These are phyloP conservation scores for Cyclotella choctawhatcheeana DNA, from an alignment of 108 stramenopile species.

Conservation along the genomic window DNA sequence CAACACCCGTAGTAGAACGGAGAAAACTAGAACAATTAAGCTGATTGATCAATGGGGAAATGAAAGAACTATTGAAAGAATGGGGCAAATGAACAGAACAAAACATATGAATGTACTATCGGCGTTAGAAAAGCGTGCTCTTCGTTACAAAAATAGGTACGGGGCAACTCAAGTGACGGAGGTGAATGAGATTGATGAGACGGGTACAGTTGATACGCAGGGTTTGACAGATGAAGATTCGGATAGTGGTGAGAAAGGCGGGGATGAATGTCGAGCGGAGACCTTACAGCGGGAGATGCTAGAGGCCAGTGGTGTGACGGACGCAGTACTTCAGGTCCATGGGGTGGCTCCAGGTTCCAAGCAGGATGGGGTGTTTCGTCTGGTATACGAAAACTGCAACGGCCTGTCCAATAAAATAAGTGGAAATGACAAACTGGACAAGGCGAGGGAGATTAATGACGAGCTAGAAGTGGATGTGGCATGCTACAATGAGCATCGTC, in stretches of 20 bases:
- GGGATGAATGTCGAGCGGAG: background rate
- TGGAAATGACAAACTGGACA: constrained; percentile 3
- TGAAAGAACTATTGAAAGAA: background rate
- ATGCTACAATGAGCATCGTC: constrained; percentile 3
- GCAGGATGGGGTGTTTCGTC: background rate
- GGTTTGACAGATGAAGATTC: background rate
- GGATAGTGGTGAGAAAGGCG: background rate
- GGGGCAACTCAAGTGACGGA: background rate
- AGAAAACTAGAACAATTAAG: constrained; percentile 6
- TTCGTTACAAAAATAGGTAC: background rate
- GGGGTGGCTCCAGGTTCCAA: background rate
- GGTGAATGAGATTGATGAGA: constrained; percentile 14
- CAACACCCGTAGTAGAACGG: background rate
- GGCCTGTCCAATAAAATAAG: background rate
- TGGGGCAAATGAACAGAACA: constrained; percentile 7
- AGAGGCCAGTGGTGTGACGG: background rate
- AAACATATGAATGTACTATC: background rate
- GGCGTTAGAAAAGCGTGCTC: constrained; percentile 17
- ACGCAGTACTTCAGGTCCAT: background rate
- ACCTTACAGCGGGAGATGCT: background rate
- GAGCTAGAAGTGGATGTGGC: constrained; percentile 16
- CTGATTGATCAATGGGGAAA: constrained; percentile 17
- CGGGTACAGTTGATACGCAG: background rate
- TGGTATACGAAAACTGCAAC: constrained; percentile 22
- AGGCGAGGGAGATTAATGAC: constrained; percentile 4